Evolutionary conservation across 1,284 basidiomycete species (phyloP).

Genomic region (Polyporus tsugae): DNA sequence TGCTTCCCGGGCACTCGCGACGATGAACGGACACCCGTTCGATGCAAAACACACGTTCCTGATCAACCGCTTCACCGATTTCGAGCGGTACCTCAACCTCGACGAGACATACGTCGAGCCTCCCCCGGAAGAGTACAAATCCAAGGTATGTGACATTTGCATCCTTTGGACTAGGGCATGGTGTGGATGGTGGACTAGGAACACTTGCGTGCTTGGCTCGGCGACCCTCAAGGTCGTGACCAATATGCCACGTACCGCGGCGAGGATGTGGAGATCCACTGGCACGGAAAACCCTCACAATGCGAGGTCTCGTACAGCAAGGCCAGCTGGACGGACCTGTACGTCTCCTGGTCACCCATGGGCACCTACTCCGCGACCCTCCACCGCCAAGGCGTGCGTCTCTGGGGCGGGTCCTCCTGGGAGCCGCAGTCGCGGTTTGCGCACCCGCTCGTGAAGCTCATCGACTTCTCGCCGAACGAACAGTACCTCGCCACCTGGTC

Average conservation of each 20-base stretch:
- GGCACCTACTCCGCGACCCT: slow-evolving; percentile 96
- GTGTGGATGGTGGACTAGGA: slow-evolving; percentile 62
- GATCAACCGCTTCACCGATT: slow-evolving; percentile 92
- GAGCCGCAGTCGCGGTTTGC: slow-evolving; percentile 90
- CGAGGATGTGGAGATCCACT: slow-evolving; percentile 91
- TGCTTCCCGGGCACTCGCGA: slow-evolving; percentile 82
- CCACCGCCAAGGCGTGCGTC: slow-evolving; percentile 94
- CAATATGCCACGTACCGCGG: slow-evolving; percentile 96
- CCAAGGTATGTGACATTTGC: slow-evolving; percentile 64
- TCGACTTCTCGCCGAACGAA: slow-evolving; percentile 98
- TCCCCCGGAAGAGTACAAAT: slow-evolving; percentile 79
- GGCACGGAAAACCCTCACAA: slow-evolving; percentile 93
- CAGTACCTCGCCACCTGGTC: slow-evolving; percentile 99
- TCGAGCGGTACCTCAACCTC: slow-evolving; percentile 85
- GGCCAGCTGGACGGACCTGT: slow-evolving; percentile 95
- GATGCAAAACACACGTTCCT: slow-evolving; percentile 93
- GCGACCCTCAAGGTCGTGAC: slow-evolving; percentile 92
- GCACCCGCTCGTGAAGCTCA: slow-evolving; percentile 94
- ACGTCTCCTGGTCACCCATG: slow-evolving; percentile 96
- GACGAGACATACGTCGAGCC: slow-evolving; percentile 89
- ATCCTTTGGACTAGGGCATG: not conserved
- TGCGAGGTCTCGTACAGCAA: slow-evolving; percentile 83
- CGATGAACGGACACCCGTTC: slow-evolving; percentile 89
- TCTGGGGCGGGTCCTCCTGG: slow-evolving; percentile 96
- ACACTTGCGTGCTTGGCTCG: slow-evolving; percentile 95